Percentiles rank a stretch among this genome's conserved stretches.
Conservation (phyloP, 768 basidiomycete species). For the Obba rivulosa region DNA sequence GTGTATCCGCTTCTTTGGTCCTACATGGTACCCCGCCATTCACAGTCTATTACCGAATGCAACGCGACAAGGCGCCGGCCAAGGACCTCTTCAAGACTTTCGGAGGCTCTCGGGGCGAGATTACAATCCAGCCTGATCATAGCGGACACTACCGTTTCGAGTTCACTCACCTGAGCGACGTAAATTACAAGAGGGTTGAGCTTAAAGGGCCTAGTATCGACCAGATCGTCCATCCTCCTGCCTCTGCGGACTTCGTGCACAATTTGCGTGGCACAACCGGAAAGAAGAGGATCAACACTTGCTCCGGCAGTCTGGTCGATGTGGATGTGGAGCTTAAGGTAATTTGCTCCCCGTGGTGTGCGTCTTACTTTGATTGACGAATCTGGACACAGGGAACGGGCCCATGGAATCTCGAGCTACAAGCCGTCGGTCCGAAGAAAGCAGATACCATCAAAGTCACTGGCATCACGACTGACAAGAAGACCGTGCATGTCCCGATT, state of each 20-base stretch:
- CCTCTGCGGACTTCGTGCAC: slow-evolving; percentile 67
- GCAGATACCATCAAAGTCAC: slow-evolving; percentile 54
- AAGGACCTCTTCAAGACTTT: slow-evolving; percentile 58
- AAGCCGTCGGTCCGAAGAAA: slow-evolving; percentile 68
- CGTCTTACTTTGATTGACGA: background rate
- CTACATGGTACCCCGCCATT: slow-evolving; percentile 90
- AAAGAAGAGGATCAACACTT: slow-evolving; percentile 63
- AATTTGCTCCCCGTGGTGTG: slow-evolving; percentile 12
- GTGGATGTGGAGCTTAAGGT: slow-evolving; percentile 82
- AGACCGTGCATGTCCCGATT: slow-evolving; percentile 59
- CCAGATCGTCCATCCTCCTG: slow-evolving; percentile 86
- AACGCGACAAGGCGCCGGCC: slow-evolving; percentile 62
- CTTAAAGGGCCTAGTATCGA: slow-evolving; percentile 75
- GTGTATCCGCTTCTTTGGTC: slow-evolving; percentile 81
- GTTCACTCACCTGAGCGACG: slow-evolving; percentile 75
- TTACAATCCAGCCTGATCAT: slow-evolving; percentile 80
- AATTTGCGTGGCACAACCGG: slow-evolving; percentile 35
- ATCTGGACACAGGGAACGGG: slow-evolving; percentile 61
- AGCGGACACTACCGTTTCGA: slow-evolving; percentile 88
- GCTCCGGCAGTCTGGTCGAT: slow-evolving; percentile 69
- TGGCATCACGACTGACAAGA: slow-evolving; percentile 49
- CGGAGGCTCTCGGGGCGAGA: slow-evolving; percentile 66
- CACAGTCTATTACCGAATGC: slow-evolving; percentile 70
- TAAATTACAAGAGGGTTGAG: slow-evolving; percentile 73
- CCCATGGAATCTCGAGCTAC: slow-evolving; percentile 85